These are phyloP conservation scores for Prunus dulcis DNA, from an alignment of 306 rosid species.

Conservation along the genomic window DNA sequence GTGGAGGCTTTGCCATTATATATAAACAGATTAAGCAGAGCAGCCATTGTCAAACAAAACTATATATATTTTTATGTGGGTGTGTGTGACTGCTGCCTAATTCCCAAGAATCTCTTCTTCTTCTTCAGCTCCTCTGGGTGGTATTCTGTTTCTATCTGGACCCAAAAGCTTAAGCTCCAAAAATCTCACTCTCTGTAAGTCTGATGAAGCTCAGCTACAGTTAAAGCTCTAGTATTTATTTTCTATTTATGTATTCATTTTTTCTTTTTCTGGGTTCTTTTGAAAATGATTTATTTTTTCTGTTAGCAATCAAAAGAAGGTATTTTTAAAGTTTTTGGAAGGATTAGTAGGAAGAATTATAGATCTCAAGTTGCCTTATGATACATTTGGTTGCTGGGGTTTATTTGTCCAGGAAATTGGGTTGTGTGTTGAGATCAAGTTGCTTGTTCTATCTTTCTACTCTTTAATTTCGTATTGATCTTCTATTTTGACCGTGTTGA, in stretches of 20 bases:
- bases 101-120: slow-evolving; percentile 15
- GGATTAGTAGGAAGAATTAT: slow-evolving; percentile 13
- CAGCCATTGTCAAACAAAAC: slow-evolving; percentile 22
- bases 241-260: slow-evolving; percentile 19
- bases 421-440: slow-evolving; percentile 19
- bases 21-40: slow-evolving; percentile 8
- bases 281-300: neutral
- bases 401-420: slow-evolving; percentile 1
- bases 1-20: slow-evolving; percentile 13
- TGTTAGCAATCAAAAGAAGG: neutral
- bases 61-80: neutral
- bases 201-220: neutral
- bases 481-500: slow-evolving; percentile 1
- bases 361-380: slow-evolving; percentile 31
- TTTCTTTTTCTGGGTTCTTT: slow-evolving; percentile 21
- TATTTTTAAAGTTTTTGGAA: neutral
- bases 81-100: neutral
- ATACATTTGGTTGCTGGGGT: neutral
- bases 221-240: slow-evolving; percentile 7
- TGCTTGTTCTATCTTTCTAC: neutral
- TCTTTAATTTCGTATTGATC: slow-evolving; percentile 3
- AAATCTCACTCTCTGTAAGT: slow-evolving; percentile 42
- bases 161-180: slow-evolving; percentile 13
- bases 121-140: slow-evolving; percentile 1
- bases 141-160: slow-evolving; percentile 1